Percentiles rank a stretch among this genome's conserved stretches.
These are phyloP conservation scores for Corylus heterophylla DNA, from an alignment of 306 rosid species.

Conservation along the genomic window DNA sequence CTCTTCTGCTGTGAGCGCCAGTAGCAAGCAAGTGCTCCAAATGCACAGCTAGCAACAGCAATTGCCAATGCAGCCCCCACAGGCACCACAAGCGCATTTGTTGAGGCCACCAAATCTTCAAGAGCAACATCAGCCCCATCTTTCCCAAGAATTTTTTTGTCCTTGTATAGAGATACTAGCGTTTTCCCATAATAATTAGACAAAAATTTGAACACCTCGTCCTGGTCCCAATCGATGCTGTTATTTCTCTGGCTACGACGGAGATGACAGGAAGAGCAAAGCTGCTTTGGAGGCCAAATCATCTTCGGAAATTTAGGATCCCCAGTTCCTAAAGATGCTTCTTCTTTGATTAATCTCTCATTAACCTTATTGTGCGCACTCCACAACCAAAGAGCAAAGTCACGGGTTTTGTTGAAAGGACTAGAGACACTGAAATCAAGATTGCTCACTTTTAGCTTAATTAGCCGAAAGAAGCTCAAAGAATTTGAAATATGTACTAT, in stretches of 20 bases:
- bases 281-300: constrained; percentile 88
- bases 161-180: constrained; percentile 61
- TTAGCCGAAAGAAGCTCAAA: constrained; percentile 8
- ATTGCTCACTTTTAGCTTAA: constrained; percentile 29
- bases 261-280: constrained; percentile 67
- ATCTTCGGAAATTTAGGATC: constrained; percentile 94
- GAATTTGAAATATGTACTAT: constrained; percentile 5
- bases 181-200: constrained; percentile 58
- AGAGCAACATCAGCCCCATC: constrained; percentile 30
- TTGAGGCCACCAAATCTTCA: constrained; percentile 61
- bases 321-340: constrained; percentile 61
- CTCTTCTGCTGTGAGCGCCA: constrained; percentile 99
- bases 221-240: constrained; percentile 65
- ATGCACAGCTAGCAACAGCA: constrained; percentile 96
- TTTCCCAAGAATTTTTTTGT: constrained; percentile 38
- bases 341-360: constrained; percentile 73
- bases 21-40: constrained; percentile 96
- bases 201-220: constrained; percentile 64
- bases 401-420: constrained; percentile 80
- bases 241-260: constrained; percentile 42
- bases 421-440: constrained; percentile 54
- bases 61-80: constrained; percentile 95
- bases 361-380: constrained; percentile 77
- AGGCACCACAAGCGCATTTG: constrained; percentile 80
- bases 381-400: constrained; percentile 92